Evolutionary conservation across 306 rosid genomes (phyloP), one percentile per base, ranked within the genome.

Genomic region (Leucaena leucocephala): DNA sequence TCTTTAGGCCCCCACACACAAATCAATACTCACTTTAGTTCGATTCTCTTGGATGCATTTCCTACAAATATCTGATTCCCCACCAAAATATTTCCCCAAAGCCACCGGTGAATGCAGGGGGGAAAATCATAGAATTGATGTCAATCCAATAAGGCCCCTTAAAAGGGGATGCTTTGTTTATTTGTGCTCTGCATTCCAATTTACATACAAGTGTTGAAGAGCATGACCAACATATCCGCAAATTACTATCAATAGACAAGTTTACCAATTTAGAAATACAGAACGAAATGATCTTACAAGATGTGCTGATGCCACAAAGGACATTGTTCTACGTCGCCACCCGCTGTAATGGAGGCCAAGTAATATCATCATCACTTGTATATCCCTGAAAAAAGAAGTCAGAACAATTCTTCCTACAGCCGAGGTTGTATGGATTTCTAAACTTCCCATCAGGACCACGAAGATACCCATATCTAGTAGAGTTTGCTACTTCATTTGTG

Each of bases 391-490:
- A 83, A 65, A 93, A 21, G 70, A 95, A 91, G 83, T 95, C 93
- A 16, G 76, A 64, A 84, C 98, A 95, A 80, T 95, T 95, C 86
- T 91, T 95, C 84, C 81, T 52, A 59, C 90, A 93, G 7, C 98
- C 98, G 65, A 84, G 91, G 81, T 91, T 88, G 78, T 90, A 92
- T 34, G 96, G 99, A 82, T 95, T 93, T 62, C 87, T 87, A 85
- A 93, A 91, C 81, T 57, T 79, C 80, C 98, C 99, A 82, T 93
- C 96, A 45, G 94, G 88, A 71, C 98, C 93, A 3, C 86, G 94
- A 54, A 93, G 98, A 85, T 93, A 93, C 8, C 88, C 91, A 39
- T 95, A 93, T 3, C 97, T 96, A 76, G 81, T 7, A 7, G 91
- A 88, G 71, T 94, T 94, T 45, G 93, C 95, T 49, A 85, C 9